phyloP scores from a whole-genome alignment of 805 yeast species.

The Suhomyces vadensis region DNA sequence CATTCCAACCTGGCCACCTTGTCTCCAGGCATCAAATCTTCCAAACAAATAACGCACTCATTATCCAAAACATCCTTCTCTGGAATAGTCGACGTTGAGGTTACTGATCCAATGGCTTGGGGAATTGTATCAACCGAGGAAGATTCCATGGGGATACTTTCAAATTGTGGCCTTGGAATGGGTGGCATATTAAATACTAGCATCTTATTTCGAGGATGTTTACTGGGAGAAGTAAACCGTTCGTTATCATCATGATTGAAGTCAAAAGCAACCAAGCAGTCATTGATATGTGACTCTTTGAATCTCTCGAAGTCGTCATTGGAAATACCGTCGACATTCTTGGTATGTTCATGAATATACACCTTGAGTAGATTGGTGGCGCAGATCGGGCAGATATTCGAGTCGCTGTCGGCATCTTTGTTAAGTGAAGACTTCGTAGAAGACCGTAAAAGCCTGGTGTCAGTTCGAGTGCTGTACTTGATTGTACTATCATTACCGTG shows the following conservation, averaged over 20 bases:
- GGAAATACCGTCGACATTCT: slow-evolving; percentile 13
- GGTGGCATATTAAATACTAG: slow-evolving; percentile 68
- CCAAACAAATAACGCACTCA: slow-evolving; percentile 94
- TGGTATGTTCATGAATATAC: slow-evolving; percentile 19
- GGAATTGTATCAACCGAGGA: slow-evolving; percentile 20
- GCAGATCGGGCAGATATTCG: slow-evolving; percentile 44
- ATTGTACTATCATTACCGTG: slow-evolving; percentile 17
- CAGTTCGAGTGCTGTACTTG: slow-evolving; percentile 21
- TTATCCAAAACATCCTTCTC: slow-evolving; percentile 43
- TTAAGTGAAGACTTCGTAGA: slow-evolving; percentile 21
- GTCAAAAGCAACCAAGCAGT: slow-evolving; percentile 69
- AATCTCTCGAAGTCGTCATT: slow-evolving; percentile 35
- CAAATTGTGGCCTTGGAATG: slow-evolving; percentile 41
- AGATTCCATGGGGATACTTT: slow-evolving; percentile 24
- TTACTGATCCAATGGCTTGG: slow-evolving; percentile 21
- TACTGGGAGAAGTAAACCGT: slow-evolving; percentile 36
- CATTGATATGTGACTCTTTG: slow-evolving; percentile 66
- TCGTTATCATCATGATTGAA: slow-evolving; percentile 56
- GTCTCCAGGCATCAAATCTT: slow-evolving; percentile 81
- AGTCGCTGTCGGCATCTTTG: slow-evolving; percentile 29
- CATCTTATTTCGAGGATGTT: slow-evolving; percentile 68
- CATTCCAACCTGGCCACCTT: slow-evolving; percentile 92
- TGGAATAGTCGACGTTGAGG: slow-evolving; percentile 21
- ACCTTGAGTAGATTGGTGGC: slow-evolving; percentile 29
- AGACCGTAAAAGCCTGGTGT: slow-evolving; percentile 20